These are phyloP conservation scores for Knufia fluminis DNA, from an alignment of 2,329 filamentous ascomycete genomes.

Conservation along the genomic window DNA sequence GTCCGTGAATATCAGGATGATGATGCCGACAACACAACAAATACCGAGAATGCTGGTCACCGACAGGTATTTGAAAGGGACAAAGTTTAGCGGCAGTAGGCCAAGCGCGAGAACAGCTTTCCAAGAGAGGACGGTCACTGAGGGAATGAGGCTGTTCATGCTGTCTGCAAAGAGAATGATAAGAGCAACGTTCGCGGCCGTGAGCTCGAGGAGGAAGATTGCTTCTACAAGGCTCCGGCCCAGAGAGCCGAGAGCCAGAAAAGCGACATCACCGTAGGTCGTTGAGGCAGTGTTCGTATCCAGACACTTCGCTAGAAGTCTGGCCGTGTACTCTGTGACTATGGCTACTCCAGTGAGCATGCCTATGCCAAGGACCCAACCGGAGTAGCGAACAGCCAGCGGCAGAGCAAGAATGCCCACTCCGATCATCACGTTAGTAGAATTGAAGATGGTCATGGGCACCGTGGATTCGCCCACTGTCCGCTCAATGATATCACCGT, in stretches of 20 bases:
- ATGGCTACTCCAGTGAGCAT: constrained; percentile 65
- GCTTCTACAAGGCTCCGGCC: constrained; percentile 75
- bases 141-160: constrained; percentile 66
- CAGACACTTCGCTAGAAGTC: constrained; percentile 76
- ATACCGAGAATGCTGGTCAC: constrained; percentile 93
- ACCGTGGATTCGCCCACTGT: constrained; percentile 91
- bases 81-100: constrained; percentile 71
- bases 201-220: constrained; percentile 76
- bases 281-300: constrained; percentile 76
- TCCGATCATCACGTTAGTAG: constrained; percentile 84
- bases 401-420: constrained; percentile 84
- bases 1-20: constrained; percentile 72
- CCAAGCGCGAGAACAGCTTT: constrained; percentile 74
- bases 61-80: constrained; percentile 73
- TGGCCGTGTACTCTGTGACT: constrained; percentile 78
- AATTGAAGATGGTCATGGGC: constrained; percentile 93
- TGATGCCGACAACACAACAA: constrained; percentile 76
- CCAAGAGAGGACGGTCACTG: constrained; percentile 61
- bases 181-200: constrained; percentile 81
- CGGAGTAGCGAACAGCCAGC: constrained; percentile 75
- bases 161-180: constrained; percentile 92
- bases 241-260: constrained; percentile 74
- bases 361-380: constrained; percentile 73
- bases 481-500: constrained; percentile 68
- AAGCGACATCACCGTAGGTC: constrained; percentile 90